phyloP scores from a whole-genome alignment of 2,329 filamentous ascomycete genomes.

The Alternaria atra region DNA sequence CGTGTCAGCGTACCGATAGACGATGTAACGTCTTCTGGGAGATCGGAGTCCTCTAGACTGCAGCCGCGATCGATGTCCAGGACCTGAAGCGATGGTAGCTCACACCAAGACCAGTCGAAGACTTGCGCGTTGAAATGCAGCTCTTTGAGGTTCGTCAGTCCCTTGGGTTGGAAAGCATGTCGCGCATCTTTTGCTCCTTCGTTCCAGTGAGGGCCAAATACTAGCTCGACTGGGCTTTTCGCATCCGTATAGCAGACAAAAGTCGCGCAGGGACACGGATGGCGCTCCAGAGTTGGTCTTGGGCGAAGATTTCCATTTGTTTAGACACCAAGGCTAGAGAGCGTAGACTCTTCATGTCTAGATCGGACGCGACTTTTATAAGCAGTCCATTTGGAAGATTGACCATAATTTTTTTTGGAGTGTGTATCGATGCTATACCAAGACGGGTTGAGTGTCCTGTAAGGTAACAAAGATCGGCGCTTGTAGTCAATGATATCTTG shows the following conservation, averaged over 20 bases:
- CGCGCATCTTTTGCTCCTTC: background rate
- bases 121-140: background rate
- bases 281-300: background rate
- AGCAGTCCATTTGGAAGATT: background rate
- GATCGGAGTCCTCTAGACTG: background rate
- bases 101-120: conserved; percentile 2
- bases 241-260: background rate
- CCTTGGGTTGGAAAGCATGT: background rate
- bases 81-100: background rate
- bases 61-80: background rate
- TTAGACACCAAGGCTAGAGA: background rate
- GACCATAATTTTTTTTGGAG: background rate
- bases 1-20: background rate
- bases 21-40: background rate
- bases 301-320: background rate
- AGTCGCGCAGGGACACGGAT: background rate
- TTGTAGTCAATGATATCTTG: background rate
- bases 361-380: background rate
- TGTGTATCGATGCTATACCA: background rate
- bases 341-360: background rate
- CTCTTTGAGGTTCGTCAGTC: conserved; percentile 6
- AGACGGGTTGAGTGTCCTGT: background rate
- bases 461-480: too few species aligned
- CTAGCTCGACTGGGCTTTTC: background rate
- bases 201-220: background rate